Evolutionary conservation across 768 basidiomycete species (phyloP).

Genomic region (Agaricus bisporus): DNA sequence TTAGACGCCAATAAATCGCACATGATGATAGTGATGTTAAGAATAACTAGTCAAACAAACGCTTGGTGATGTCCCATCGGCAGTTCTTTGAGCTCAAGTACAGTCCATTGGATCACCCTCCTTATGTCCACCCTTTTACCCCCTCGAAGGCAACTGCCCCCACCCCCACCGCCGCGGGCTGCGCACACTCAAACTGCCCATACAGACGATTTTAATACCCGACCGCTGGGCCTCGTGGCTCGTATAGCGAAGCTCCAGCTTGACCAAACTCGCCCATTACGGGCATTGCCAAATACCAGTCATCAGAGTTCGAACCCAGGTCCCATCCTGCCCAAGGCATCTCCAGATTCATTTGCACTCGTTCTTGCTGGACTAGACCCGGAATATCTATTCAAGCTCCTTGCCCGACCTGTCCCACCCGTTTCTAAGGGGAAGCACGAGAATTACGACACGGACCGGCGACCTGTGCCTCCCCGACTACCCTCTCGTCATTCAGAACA

Average conservation of each 20-base stretch:
- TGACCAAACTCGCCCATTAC: background rate
- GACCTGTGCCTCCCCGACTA: background rate
- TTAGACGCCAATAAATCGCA: background rate
- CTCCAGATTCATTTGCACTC: background rate
- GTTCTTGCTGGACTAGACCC: slow-evolving; percentile 9
- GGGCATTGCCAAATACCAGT: background rate
- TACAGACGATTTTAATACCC: background rate
- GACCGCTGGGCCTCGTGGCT: slow-evolving; percentile 20
- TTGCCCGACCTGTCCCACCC: slow-evolving; percentile 15
- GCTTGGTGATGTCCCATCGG: background rate
- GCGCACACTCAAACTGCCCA: slow-evolving; percentile 5
- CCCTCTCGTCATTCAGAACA: slow-evolving; percentile 1
- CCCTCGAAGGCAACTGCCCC: slow-evolving; percentile 6
- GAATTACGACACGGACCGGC: background rate
- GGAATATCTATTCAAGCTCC: slow-evolving; percentile 3
- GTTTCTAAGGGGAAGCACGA: slow-evolving; percentile 15
- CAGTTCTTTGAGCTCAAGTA: background rate
- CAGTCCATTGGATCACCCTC: background rate
- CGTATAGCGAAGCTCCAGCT: slow-evolving; percentile 25
- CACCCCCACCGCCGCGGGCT: slow-evolving; percentile 12
- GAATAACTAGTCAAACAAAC: background rate
- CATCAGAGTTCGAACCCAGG: background rate
- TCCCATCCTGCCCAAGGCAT: background rate
- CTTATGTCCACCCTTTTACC: background rate
- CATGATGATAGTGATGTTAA: background rate